Base-by-base conservation (phyloP, 2,329 filamentous ascomycete genomes). In the Cyphellophora europaea region DNA sequence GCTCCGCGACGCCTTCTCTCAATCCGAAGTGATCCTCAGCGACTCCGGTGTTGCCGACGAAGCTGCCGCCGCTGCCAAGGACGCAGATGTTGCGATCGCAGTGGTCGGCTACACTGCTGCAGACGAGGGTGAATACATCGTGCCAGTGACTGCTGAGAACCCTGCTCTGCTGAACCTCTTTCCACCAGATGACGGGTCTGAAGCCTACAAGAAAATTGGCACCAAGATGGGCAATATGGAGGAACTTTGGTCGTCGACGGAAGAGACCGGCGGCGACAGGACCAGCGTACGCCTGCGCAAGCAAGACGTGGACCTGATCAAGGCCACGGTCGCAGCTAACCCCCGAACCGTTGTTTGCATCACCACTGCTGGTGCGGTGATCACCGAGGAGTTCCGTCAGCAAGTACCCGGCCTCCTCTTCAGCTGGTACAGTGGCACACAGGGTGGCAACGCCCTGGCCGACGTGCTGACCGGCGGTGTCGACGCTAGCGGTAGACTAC, bases 91-190 rank as follows among this genome's bases (percentile, higher is more conserved):
- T 2, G 80, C 81, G 5, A 69, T 86, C 4, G 78, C 86, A 0
- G 65, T 86, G 0, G 79, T 85, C 1, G 82, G 81, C 19, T 86
- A 81, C 6, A 85, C 80, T 82, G 77, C 74, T 16, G 71, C 80
- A 32, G 82, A 87, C 49, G 80, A 86, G 51, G 62, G 67, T 34
- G 73, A 85, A 53, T 71, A 86, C 3, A 85, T 79, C 81, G 55
- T n/a, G n/a, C n/a, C n/a, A n/a, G n/a, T n/a, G n/a, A n/a, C n/a
- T n/a, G n/a, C n/a, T n/a, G n/a, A n/a, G n/a, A n/a, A n/a, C n/a
- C n/a, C n/a, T n/a, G n/a, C n/a, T n/a, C n/a, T n/a, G n/a, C n/a
- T n/a, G n/a, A n/a, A n/a, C n/a, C n/a, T n/a, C n/a, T n/a, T n/a
- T n/a, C n/a, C n/a, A n/a, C n/a, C n/a, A n/a, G n/a, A n/a, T n/a